A percentile compares a stretch with the other conserved stretches of the same genome.
phyloP scores from a whole-genome alignment of 257 asterid species.

The Solanum neorickii region DNA sequence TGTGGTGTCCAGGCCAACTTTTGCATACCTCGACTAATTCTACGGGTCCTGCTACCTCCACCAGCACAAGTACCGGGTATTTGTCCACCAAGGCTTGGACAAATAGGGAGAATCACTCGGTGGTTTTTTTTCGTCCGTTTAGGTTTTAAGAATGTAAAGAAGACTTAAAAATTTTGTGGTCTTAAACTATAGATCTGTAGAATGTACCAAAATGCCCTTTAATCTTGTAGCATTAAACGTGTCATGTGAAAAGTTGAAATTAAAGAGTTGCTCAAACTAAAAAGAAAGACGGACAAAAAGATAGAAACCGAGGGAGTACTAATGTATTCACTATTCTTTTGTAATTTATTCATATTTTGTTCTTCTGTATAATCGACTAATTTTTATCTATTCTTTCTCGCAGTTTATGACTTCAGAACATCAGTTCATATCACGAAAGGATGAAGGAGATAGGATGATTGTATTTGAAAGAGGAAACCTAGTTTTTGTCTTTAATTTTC shows the following conservation, averaged over 20 bases:
- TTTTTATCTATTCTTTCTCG: neutral
- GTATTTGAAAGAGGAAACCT: conserved; percentile 80
- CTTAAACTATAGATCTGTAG: neutral
- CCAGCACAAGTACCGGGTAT: neutral
- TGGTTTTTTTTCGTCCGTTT: neutral
- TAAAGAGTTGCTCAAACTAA: neutral
- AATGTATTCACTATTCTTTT: neutral
- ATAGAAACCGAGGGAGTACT: neutral
- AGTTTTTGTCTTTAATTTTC: conserved; percentile 86
- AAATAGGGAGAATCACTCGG: neutral
- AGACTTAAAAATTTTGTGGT: neutral
- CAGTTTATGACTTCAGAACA: conserved; percentile 97
- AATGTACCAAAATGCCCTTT: neutral
- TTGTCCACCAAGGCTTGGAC: neutral
- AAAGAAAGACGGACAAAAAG: neutral
- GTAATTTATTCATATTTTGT: neutral
- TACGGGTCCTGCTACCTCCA: neutral
- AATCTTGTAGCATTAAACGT: neutral
- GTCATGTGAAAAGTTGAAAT: neutral
- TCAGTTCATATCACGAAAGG: conserved; percentile 72
- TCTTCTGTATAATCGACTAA: neutral
- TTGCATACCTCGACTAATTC: neutral
- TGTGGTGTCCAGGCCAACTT: neutral
- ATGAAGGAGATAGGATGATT: conserved; percentile 70
- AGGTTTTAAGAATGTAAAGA: neutral